Evolutionary conservation across 306 rosid genomes (phyloP), one percentile per base, ranked within the genome.

Genomic region (Cicer judaicum): DNA sequence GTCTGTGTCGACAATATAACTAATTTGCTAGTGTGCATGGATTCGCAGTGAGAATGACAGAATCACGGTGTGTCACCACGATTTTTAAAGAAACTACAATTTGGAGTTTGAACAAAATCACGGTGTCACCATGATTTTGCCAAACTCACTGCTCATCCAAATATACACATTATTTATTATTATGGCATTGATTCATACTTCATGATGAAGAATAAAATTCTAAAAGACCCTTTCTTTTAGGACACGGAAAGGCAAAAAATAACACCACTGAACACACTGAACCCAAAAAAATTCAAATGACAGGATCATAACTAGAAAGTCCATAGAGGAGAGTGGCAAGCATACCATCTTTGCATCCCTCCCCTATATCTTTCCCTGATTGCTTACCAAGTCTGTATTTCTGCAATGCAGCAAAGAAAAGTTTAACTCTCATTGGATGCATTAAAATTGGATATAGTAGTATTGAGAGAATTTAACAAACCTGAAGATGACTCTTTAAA

Each of bases 401-500:
- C 98, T 93, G 94, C 83, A 91, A 83, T 71, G 66, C 74, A 78
- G 46, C 64, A 78, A 72, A 16, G 19, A 81, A 65, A 66, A 56
- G 47, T 64, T 80, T 78, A 75, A 64, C 14, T 55, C 73, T 75
- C 62, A 59, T 59, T 42, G 59, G 64, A 66, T 56, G 72, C 72
- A 50, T 72, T 13, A 65, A 64, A 70, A n/a, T 18, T 39, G 29
- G 38, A 29, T 3, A 72, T 19, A 19, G 14, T 29, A 36, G 55
- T 8, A 48, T 15, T 21, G 11, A 38, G 11, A 71, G 64, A 76
- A 54, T 55, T 40, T 54, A 72, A 80, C 63, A 78, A 80, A 91
- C 98, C 98, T 93, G 98, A 43, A 93, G 97, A 85, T 93, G 98
- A 81, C 98, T 93, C 96, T 93, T 93, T 63, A 93, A 85, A 87